Evolutionary conservation across 441 rosid species (phyloP).

Genomic region (Melastoma candidum): DNA sequence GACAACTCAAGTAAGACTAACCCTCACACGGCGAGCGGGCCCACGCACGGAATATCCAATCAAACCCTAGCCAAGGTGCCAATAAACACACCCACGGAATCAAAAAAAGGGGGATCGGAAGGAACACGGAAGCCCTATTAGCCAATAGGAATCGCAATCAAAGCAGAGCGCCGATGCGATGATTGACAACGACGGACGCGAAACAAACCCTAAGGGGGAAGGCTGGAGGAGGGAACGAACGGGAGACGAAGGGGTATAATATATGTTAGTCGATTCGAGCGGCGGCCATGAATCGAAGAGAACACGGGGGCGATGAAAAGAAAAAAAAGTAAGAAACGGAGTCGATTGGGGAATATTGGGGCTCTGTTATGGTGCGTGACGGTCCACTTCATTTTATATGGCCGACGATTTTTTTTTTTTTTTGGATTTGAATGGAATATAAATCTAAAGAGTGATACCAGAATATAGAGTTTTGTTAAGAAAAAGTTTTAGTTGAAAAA

Average conservation of each 20-base stretch:
- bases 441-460: too few relatives aligned
- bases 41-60: not conserved
- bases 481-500: too few relatives aligned
- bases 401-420: too few relatives aligned
- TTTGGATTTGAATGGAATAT: too few relatives aligned
- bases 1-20: not conserved
- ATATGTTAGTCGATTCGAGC: conserved; percentile 23
- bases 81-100: too few relatives aligned
- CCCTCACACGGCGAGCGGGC: not conserved
- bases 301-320: conserved; percentile 16
- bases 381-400: too few relatives aligned
- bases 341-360: conserved; percentile 1
- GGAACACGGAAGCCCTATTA: too few relatives aligned
- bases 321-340: conserved; percentile 11
- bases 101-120: too few relatives aligned
- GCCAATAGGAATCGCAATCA: not conserved
- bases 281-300: conserved; percentile 3
- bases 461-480: too few relatives aligned
- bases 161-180: not conserved
- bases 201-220: conserved; percentile 17
- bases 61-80: too few relatives aligned
- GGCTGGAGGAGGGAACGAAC: not conserved
- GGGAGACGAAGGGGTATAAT: not conserved
- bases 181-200: not conserved
- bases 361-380: not conserved